phyloP scores from a whole-genome alignment of 208 protist genomes.

The Strigomonas culicis region DNA sequence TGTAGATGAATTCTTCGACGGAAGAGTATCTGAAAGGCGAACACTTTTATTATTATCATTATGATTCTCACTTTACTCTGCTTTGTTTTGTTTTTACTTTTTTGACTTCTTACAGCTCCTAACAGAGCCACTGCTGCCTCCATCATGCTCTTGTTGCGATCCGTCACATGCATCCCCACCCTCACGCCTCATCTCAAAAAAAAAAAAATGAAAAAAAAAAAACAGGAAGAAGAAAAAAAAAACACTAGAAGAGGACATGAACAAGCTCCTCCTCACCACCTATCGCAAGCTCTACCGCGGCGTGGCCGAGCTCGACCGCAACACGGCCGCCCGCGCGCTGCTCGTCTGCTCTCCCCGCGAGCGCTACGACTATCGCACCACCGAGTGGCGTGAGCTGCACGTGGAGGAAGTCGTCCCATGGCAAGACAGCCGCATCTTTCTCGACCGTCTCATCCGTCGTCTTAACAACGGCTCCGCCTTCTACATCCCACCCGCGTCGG shows the following conservation, averaged over 20 bases:
- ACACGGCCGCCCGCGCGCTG: conserved; percentile 54
- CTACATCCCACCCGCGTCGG: conserved; percentile 47
- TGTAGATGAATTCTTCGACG: conserved; percentile 5
- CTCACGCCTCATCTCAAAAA: too few species aligned
- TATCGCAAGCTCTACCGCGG: conserved; percentile 75
- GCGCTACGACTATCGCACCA: conserved; percentile 55
- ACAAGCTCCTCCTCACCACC: conserved; percentile 65
- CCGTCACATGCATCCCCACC: not conserved
- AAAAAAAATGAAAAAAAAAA: conserved; percentile 4
- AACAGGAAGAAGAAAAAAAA: not conserved
- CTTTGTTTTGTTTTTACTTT: conserved; percentile 5
- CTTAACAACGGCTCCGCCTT: conserved; percentile 61
- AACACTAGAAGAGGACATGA: conserved; percentile 11
- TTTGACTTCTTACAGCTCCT: not conserved
- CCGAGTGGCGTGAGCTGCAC: conserved; percentile 48
- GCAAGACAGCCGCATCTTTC: conserved; percentile 55
- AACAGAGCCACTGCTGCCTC: not conserved
- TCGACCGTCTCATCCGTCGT: conserved; percentile 70
- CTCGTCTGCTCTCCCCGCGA: conserved; percentile 51
- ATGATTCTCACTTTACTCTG: too few species aligned
- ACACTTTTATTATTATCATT: too few species aligned
- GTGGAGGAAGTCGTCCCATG: conserved; percentile 37
- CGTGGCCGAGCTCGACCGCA: conserved; percentile 38
- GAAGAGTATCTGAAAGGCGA: not conserved
- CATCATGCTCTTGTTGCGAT: conserved; percentile 2